These are phyloP conservation scores for Begonia peltatifolia DNA, from an alignment of 306 rosid genomes.

Conservation along the genomic window DNA sequence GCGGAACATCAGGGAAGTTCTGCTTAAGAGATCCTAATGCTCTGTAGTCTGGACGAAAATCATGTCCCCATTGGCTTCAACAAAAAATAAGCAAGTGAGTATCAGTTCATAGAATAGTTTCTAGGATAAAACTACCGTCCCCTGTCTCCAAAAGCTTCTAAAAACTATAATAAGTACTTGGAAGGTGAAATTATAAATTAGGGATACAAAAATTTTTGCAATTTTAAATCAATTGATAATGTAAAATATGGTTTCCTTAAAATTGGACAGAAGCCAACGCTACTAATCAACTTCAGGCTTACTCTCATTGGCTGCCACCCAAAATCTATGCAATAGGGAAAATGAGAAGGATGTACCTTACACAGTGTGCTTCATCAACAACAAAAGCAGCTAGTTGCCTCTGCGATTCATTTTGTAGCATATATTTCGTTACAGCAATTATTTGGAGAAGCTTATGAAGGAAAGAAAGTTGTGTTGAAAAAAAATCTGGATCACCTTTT, in stretches of 20 bases:
- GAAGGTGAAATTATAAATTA: too few species aligned
- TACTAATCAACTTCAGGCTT: neutral
- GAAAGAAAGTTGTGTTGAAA: conserved; percentile 5
- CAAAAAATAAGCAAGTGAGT: neutral
- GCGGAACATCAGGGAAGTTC: conserved; percentile 61
- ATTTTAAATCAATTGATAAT: too few species aligned
- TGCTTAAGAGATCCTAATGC: conserved; percentile 79
- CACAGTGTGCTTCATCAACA: conserved; percentile 96
- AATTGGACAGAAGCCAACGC: neutral
- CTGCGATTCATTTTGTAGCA: conserved; percentile 40
- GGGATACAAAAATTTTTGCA: too few species aligned
- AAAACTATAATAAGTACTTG: too few species aligned
- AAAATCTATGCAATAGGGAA: conserved; percentile 6
- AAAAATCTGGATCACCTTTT: conserved; percentile 35
- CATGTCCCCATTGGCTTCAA: conserved; percentile 98
- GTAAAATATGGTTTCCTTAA: neutral
- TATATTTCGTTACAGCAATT: conserved; percentile 13
- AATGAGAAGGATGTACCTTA: conserved; percentile 46
- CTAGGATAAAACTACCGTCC: conserved; percentile 2
- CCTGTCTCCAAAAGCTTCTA: too few species aligned
- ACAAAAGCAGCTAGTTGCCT: conserved; percentile 78
- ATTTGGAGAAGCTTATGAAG: conserved; percentile 5
- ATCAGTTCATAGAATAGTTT: conserved; percentile 1
- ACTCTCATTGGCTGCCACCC: conserved; percentile 1
- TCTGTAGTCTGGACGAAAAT: conserved; percentile 95